Conservation (phyloP, 2,329 filamentous ascomycete genomes). For the Alternaria sp. region DNA sequence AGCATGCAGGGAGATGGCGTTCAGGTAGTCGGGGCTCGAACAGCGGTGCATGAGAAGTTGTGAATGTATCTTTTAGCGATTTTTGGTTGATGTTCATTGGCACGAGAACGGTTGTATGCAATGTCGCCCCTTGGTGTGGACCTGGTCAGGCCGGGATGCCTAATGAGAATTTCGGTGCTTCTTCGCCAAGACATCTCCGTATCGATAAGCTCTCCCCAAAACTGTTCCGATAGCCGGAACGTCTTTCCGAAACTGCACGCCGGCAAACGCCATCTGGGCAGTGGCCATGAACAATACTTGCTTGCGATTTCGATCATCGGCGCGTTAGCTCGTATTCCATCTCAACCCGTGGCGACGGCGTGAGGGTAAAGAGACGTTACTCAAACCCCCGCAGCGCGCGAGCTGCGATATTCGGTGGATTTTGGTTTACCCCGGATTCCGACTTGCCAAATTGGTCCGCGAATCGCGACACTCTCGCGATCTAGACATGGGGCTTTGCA, state of each 20-base stretch:
- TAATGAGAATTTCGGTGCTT: neutral
- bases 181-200: neutral
- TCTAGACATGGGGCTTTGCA: neutral
- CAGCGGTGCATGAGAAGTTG: neutral
- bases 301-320: neutral
- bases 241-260: neutral
- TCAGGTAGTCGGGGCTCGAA: conserved; percentile 1
- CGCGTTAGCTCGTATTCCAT: neutral
- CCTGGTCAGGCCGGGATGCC: neutral
- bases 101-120: neutral
- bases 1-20: conserved; percentile 8
- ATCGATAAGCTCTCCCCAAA: neutral
- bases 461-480: neutral
- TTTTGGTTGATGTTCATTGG: neutral
- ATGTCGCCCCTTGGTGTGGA: neutral
- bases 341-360: neutral
- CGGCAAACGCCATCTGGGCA: neutral
- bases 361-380: neutral
- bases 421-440: neutral
- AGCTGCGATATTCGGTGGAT: conserved; percentile 1
- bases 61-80: neutral
- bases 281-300: neutral
- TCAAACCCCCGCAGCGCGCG: neutral
- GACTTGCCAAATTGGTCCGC: neutral
- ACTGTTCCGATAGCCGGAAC: neutral